Conservation (phyloP, 1,139 yeast genomes). For the Komagataea norvegica region DNA sequence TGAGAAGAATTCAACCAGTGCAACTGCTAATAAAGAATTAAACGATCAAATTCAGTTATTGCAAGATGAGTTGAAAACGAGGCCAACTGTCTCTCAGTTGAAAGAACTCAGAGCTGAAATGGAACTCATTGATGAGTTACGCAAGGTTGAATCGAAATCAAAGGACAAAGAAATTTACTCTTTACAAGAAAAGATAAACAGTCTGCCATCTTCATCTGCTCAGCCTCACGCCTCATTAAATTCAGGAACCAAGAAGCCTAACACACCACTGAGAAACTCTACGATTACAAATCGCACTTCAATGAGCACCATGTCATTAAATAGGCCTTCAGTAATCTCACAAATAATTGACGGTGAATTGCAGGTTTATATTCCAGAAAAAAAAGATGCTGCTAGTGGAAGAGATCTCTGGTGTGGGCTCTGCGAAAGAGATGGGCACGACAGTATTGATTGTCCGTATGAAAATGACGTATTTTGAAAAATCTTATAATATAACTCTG, state of each 20-base stretch:
- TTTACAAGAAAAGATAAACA: conserved; percentile 14
- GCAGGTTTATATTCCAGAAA: conserved; percentile 50
- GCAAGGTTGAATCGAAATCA: conserved; percentile 20
- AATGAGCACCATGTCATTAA: conserved; percentile 10
- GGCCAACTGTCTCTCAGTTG: conserved; percentile 18
- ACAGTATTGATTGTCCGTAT: conserved; percentile 80
- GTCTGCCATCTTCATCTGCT: too few species aligned
- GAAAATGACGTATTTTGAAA: conserved; percentile 36
- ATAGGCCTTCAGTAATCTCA: conserved; percentile 24
- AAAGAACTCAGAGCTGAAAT: conserved; percentile 23
- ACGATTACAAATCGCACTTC: conserved; percentile 7
- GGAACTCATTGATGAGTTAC: conserved; percentile 20
- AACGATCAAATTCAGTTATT: conserved; percentile 20
- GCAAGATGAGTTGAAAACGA: conserved; percentile 22
- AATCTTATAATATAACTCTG: too few species aligned
- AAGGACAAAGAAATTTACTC: conserved; percentile 23
- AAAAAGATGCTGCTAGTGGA: conserved; percentile 69
- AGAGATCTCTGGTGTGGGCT: conserved; percentile 83
- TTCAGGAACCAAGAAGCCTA: conserved; percentile 6
- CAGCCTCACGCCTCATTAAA: too few species aligned
- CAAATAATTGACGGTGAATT: conserved; percentile 35
- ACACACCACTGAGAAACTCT: conserved; percentile 1
- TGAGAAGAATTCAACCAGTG: conserved; percentile 8
- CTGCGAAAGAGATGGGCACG: conserved; percentile 88
- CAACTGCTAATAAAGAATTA: conserved; percentile 19